Conservation (phyloP, 2,329 filamentous ascomycete species). For the Sporothrix inflata region DNA sequence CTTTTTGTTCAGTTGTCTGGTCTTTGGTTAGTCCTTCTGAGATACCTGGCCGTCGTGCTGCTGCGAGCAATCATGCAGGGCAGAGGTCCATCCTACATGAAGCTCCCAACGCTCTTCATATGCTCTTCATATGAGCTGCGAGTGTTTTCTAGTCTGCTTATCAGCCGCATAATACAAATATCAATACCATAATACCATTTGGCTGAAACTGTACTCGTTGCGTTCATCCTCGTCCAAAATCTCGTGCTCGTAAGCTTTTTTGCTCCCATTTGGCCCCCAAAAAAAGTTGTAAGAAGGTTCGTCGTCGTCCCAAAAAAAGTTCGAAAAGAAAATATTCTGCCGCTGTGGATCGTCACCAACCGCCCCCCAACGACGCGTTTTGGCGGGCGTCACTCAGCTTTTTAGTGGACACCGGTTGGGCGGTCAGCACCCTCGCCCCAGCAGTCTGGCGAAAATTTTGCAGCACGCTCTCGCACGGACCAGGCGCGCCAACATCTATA, state of each 20-base stretch:
- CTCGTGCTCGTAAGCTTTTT: neutral
- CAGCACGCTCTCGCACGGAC: constrained; percentile 27
- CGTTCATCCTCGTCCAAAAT: neutral
- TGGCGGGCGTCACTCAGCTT: neutral
- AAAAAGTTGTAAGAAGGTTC: neutral
- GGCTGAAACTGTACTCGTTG: no score
- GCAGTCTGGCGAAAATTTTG: neutral
- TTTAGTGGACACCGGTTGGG: neutral
- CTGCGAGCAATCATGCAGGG: neutral
- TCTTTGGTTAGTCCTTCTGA: neutral
- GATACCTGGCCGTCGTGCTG: neutral
- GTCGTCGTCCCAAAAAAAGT: neutral
- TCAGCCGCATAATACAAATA: neutral
- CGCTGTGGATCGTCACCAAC: constrained; percentile 12
- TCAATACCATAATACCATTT: neutral
- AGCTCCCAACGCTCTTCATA: no score
- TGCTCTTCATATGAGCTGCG: neutral
- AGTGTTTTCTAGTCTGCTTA: no score
- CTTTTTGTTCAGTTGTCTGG: neutral
- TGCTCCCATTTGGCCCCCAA: neutral
- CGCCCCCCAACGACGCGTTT: neutral
- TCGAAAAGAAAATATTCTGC: constrained; percentile 16
- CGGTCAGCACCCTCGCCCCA: constrained; percentile 8
- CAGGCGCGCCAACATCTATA: constrained; percentile 44
- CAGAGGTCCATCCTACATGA: neutral